phyloP scores from a whole-genome alignment of 2,329 filamentous ascomycete genomes.

The Alternaria incomplexa region DNA sequence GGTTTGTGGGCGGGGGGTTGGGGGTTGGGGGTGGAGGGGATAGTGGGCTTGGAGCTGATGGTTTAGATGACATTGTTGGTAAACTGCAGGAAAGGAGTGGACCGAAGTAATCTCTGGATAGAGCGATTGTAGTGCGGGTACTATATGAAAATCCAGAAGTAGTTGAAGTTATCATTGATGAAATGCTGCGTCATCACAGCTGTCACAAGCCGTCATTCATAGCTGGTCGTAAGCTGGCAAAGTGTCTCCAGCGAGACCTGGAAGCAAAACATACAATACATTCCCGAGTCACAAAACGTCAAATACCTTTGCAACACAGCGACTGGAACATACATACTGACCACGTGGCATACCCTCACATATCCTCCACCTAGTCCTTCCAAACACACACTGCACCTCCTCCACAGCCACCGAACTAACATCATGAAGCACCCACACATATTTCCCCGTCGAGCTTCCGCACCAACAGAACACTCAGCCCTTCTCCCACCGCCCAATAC shows the following conservation, averaged over 20 bases:
- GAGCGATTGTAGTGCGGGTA: no score
- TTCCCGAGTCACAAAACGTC: neutral
- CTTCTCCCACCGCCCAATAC: neutral
- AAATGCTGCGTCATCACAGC: neutral
- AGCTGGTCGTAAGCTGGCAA: neutral
- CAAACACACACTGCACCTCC: neutral
- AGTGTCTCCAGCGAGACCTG: neutral
- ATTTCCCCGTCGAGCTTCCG: neutral
- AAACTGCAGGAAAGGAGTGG: no score
- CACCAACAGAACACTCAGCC: neutral
- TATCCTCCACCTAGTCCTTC: neutral
- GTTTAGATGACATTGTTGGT: neutral
- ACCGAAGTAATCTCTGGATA: no score
- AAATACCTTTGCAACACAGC: neutral
- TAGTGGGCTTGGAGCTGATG: no score
- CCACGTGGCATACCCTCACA: neutral
- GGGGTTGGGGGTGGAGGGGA: no score
- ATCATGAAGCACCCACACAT: neutral
- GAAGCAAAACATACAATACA: rapidly evolving
- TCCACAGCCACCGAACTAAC: neutral
- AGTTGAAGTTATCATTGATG: no score
- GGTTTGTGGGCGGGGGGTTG: neutral
- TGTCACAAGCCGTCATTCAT: neutral
- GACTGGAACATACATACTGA: neutral
- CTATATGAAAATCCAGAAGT: no score